phyloP scores from a whole-genome alignment of 768 basidiomycete genomes.

The Boletus sp. region DNA sequence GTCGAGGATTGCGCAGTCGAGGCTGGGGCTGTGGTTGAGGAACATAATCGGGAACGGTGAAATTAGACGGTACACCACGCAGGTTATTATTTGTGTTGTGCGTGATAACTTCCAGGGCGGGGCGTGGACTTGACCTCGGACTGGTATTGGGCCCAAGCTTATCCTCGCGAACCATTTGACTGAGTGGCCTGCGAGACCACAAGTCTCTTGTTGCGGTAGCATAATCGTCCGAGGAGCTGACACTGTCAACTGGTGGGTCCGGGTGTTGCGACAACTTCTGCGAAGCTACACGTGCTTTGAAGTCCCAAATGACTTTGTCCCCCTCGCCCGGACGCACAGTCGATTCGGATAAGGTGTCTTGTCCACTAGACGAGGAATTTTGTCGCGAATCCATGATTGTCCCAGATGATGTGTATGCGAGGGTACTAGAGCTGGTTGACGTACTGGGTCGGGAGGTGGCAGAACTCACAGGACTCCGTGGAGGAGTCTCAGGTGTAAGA shows the following conservation, averaged over 20 bases:
- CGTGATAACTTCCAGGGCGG: slow-evolving; percentile 31
- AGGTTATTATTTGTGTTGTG: slow-evolving; percentile 13
- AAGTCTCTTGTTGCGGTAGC: slow-evolving; percentile 28
- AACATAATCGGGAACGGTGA: slow-evolving; percentile 17
- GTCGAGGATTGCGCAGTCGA: slow-evolving; percentile 15
- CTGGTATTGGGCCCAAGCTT: slow-evolving; percentile 12
- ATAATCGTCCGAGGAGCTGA: slow-evolving; percentile 27
- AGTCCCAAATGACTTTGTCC: slow-evolving; percentile 31
- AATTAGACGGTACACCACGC: slow-evolving; percentile 18
- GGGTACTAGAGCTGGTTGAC: slow-evolving; percentile 30
- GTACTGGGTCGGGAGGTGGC: slow-evolving; percentile 41
- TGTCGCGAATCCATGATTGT: slow-evolving; percentile 26
- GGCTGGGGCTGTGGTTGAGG: slow-evolving; percentile 12
- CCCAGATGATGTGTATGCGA: slow-evolving; percentile 26
- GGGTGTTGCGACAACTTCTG: slow-evolving; percentile 15
- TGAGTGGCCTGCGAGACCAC: slow-evolving; percentile 33
- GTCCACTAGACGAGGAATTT: slow-evolving; percentile 28
- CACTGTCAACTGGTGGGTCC: slow-evolving; percentile 19
- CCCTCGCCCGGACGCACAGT: slow-evolving; percentile 32
- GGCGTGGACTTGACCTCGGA: slow-evolving; percentile 23
- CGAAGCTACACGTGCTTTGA: slow-evolving; percentile 19
- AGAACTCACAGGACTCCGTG: slow-evolving; percentile 61
- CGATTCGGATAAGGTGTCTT: slow-evolving; percentile 33
- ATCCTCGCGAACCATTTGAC: slow-evolving; percentile 26
- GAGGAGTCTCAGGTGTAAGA: slow-evolving; percentile 48